A percentile compares a stretch with the other conserved stretches of the same genome.
phyloP scores from a whole-genome alignment of 495 filamentous ascomycete genomes.

The Margaritispora aquatica region DNA sequence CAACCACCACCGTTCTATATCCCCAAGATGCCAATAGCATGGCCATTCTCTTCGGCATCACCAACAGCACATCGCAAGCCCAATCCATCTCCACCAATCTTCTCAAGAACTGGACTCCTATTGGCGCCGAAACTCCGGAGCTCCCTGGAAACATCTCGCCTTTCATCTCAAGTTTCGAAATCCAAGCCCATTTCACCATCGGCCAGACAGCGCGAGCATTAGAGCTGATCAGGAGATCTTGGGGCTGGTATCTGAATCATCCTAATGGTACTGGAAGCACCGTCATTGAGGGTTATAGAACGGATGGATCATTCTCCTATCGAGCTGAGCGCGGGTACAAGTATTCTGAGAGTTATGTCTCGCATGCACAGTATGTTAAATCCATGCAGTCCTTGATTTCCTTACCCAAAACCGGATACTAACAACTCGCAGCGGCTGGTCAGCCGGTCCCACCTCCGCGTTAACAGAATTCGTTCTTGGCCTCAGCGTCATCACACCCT shows the following conservation, averaged over 20 bases:
- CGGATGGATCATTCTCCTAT: conserved; percentile 53
- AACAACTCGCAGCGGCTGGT: too few species aligned
- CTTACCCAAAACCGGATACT: too few species aligned
- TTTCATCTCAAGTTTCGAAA: conserved; percentile 59
- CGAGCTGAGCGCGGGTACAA: conserved; percentile 43
- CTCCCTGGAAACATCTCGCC: conserved; percentile 54
- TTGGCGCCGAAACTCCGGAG: conserved; percentile 54
- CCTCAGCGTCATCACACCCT: conserved; percentile 42
- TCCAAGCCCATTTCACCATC: conserved; percentile 55
- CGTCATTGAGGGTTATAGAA: conserved; percentile 56
- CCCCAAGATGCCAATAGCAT: conserved; percentile 24
- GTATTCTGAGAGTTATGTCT: conserved; percentile 46
- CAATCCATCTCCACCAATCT: conserved; percentile 15
- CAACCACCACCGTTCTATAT: conserved; percentile 38
- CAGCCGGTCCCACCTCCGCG: conserved; percentile 50
- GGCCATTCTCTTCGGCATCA: conserved; percentile 17
- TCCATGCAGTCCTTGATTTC: too few species aligned
- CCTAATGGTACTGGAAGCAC: conserved; percentile 57
- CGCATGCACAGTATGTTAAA: conserved; percentile 45
- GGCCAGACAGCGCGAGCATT: conserved; percentile 47
- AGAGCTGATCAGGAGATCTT: conserved; percentile 52
- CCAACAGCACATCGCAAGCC: conserved; percentile 30
- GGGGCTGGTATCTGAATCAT: conserved; percentile 60
- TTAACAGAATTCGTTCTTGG: conserved; percentile 53
- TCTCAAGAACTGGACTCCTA: conserved; percentile 34